phyloP scores from a whole-genome alignment of 768 basidiomycete species.

The Hypholoma sublateritium region DNA sequence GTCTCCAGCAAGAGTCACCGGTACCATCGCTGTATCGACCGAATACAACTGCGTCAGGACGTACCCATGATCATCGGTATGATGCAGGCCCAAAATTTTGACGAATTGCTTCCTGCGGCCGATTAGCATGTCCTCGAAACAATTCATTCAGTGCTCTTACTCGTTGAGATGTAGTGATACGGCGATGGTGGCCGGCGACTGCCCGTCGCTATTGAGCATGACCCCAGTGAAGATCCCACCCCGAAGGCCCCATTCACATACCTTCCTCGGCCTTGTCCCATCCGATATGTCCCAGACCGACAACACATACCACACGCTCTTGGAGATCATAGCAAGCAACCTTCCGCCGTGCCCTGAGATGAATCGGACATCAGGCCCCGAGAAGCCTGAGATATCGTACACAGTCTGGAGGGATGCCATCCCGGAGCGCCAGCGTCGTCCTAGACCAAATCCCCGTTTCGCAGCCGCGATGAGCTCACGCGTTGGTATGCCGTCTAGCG shows the following conservation, averaged over 20 bases:
- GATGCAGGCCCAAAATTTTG: slow-evolving; percentile 27
- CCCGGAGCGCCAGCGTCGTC: slow-evolving; percentile 44
- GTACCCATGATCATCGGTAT: background rate
- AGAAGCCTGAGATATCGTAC: slow-evolving; percentile 29
- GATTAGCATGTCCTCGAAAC: slow-evolving; percentile 15
- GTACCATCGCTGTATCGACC: slow-evolving; percentile 42
- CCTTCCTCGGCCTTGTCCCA: slow-evolving; percentile 19
- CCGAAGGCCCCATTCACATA: slow-evolving; percentile 53
- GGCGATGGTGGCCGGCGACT: slow-evolving; percentile 49
- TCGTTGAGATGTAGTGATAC: slow-evolving; percentile 45
- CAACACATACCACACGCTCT: slow-evolving; percentile 60
- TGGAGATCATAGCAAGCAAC: slow-evolving; percentile 54
- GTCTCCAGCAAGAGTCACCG: slow-evolving; percentile 49
- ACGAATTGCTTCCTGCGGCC: slow-evolving; percentile 29
- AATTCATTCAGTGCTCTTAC: slow-evolving; percentile 33
- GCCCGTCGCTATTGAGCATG: slow-evolving; percentile 45
- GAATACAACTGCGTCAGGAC: slow-evolving; percentile 30
- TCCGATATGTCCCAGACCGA: slow-evolving; percentile 49
- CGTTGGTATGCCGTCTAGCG: slow-evolving; percentile 35
- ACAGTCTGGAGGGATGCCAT: slow-evolving; percentile 11
- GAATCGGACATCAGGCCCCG: slow-evolving; percentile 51
- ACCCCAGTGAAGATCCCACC: slow-evolving; percentile 54
- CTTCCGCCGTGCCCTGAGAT: slow-evolving; percentile 42
- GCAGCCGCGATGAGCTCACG: slow-evolving; percentile 46
- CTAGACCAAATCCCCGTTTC: slow-evolving; percentile 44